Conservation (phyloP, 495 filamentous ascomycete genomes). For the Aspergillus sclerotioniger region DNA sequence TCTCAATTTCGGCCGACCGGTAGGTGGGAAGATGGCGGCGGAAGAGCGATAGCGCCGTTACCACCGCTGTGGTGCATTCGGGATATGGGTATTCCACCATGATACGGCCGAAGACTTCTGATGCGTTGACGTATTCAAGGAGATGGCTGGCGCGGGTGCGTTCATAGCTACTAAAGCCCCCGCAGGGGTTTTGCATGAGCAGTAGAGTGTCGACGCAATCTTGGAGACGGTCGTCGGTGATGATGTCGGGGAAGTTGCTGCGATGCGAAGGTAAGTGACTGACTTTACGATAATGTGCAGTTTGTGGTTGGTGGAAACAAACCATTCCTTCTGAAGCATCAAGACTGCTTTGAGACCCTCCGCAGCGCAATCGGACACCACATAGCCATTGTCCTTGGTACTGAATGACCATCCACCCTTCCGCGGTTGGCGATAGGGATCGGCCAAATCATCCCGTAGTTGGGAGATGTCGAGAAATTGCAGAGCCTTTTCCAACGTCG, state of each 20-base stretch:
- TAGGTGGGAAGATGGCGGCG: conserved; percentile 13
- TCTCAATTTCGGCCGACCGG: conserved; percentile 12
- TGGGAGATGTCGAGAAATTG: conserved; percentile 11
- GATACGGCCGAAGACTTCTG: conserved; percentile 17
- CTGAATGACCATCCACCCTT: conserved; percentile 14
- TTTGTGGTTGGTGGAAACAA: background rate
- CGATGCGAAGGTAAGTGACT: background rate
- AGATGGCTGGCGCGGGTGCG: conserved; percentile 9
- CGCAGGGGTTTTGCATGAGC: conserved; percentile 12
- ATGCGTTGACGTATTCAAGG: conserved; percentile 21
- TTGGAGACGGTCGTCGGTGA: conserved; percentile 1
- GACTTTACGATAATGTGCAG: background rate
- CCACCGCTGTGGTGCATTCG: conserved; percentile 20
- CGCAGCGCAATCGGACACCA: conserved; percentile 10
- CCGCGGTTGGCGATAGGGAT: conserved; percentile 6
- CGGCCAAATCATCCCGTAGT: conserved; percentile 1
- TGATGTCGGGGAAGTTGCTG: background rate
- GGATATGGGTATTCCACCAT: conserved; percentile 24
- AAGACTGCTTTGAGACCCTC: conserved; percentile 13
- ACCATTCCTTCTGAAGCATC: conserved; percentile 7
- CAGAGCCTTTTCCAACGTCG: conserved; percentile 4
- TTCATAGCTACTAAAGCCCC: conserved; percentile 21
- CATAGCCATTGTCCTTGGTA: conserved; percentile 11
- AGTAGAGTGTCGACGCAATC: conserved; percentile 16
- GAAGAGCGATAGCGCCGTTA: conserved; percentile 19